A percentile compares a stretch with the other conserved stretches of the same genome.
Conservation (phyloP, 768 basidiomycete genomes). For the Serendipita sp. region DNA sequence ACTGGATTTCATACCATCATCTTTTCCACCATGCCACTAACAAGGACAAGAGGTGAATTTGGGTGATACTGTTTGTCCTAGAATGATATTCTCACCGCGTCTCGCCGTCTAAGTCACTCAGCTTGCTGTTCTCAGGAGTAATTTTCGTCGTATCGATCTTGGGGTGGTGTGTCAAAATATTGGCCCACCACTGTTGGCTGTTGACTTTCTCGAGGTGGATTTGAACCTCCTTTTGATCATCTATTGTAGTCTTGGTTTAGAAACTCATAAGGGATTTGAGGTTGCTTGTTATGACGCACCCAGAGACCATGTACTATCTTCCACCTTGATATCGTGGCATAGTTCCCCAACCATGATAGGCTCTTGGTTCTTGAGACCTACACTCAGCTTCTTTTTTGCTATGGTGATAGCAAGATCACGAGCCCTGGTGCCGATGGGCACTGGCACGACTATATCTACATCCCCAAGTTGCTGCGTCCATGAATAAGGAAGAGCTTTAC, state of each 20-base stretch:
- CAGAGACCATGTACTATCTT: conserved; percentile 93
- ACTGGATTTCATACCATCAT: conserved; percentile 76
- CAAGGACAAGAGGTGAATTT: background rate
- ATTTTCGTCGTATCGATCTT: conserved; percentile 96
- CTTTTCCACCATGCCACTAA: conserved; percentile 94
- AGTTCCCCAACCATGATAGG: conserved; percentile 80
- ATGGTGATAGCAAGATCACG: conserved; percentile 59
- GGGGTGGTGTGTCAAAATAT: conserved; percentile 85
- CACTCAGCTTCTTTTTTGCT: conserved; percentile 65
- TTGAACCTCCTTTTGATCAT: conserved; percentile 56
- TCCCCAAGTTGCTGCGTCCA: conserved; percentile 88
- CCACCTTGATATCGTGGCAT: conserved; percentile 85
- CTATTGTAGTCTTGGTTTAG: conserved; percentile 22
- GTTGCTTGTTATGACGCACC: conserved; percentile 28
- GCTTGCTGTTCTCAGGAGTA: conserved; percentile 83
- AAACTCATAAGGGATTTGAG: background rate
- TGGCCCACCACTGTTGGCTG: conserved; percentile 92
- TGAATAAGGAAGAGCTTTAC: conserved; percentile 64
- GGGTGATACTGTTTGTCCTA: background rate
- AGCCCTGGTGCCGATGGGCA: conserved; percentile 75
- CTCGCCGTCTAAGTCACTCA: conserved; percentile 91
- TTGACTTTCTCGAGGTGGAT: conserved; percentile 80
- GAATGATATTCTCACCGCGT: conserved; percentile 45
- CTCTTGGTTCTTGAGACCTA: conserved; percentile 73
- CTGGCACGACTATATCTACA: conserved; percentile 64